Conservation (phyloP, 148 eudicot genomes). For the Diospyros kaki region DNA sequence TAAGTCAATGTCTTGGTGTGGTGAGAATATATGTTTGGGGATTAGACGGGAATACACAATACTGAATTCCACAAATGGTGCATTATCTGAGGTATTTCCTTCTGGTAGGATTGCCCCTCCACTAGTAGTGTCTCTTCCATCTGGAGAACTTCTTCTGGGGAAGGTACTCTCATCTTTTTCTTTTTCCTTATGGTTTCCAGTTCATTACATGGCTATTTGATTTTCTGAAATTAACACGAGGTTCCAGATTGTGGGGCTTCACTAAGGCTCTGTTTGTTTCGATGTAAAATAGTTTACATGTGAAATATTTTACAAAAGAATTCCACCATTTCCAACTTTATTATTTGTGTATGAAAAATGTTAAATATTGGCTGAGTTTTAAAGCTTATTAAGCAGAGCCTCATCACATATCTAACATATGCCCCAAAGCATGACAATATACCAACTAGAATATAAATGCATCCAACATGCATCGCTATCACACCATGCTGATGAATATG, state of each 20-base stretch:
- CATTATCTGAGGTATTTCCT: conserved; percentile 79
- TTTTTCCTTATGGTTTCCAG: neutral
- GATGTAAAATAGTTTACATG: neutral
- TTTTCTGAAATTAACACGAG: neutral
- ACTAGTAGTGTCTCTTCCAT: conserved; percentile 81
- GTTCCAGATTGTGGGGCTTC: neutral
- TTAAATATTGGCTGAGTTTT: too few relatives aligned
- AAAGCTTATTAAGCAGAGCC: too few relatives aligned
- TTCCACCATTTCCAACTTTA: too few relatives aligned
- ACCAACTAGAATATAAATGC: too few relatives aligned
- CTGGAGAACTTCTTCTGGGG: conserved; percentile 92
- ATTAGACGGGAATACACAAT: conserved; percentile 83
- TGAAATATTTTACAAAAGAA: neutral
- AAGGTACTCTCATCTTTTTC: conserved; percentile 47
- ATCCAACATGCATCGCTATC: too few relatives aligned
- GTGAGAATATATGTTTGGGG: conserved; percentile 95
- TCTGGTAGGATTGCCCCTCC: conserved; percentile 97
- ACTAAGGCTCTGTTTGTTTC: neutral
- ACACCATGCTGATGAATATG: too few relatives aligned
- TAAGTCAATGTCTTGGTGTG: conserved; percentile 98
- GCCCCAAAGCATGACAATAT: too few relatives aligned
- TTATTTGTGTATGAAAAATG: too few relatives aligned
- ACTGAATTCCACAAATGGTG: conserved; percentile 74
- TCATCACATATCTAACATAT: too few relatives aligned
- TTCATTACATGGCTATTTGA: neutral